Percentiles rank a stretch among this genome's conserved stretches.
These are phyloP conservation scores for Miscanthus sacchariflorus DNA, from an alignment of 202 grass and related monocot genomes.

Conservation along the genomic window DNA sequence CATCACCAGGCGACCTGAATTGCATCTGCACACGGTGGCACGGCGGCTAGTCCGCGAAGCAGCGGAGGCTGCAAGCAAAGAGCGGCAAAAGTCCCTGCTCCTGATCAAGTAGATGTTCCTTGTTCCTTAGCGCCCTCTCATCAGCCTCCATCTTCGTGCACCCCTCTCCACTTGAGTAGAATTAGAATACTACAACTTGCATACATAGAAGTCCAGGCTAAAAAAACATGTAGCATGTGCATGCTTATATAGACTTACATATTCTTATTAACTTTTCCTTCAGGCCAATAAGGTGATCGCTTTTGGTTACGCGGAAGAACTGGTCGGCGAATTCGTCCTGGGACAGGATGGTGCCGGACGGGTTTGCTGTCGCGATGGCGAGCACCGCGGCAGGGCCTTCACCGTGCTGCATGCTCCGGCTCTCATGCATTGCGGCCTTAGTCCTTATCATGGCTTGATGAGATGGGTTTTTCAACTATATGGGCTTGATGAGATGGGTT, in stretches of 20 bases:
- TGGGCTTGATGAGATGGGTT: background rate
- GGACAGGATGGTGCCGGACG: background rate
- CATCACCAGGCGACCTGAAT: no score
- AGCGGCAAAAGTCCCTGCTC: no score
- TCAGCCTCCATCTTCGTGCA: no score
- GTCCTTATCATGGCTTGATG: background rate
- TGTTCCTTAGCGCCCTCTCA: no score
- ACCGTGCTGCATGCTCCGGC: constrained; percentile 30
- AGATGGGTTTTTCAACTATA: background rate
- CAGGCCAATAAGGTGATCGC: constrained; percentile 49
- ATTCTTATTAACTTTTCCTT: constrained; percentile 50
- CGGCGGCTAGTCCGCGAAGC: no score
- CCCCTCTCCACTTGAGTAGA: no score
- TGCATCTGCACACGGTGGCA: no score
- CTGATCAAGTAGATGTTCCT: no score
- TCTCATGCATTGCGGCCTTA: background rate
- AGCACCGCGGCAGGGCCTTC: constrained; percentile 55
- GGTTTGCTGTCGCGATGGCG: constrained; percentile 54
- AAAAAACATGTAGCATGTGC: background rate
- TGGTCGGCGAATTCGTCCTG: constrained; percentile 43
- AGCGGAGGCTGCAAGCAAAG: no score
- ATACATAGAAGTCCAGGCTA: no score
- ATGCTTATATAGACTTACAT: constrained; percentile 37
- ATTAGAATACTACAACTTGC: no score
- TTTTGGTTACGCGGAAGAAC: constrained; percentile 43